Base-by-base conservation (phyloP, 345 rosid species). In the Adansonia digitata region DNA sequence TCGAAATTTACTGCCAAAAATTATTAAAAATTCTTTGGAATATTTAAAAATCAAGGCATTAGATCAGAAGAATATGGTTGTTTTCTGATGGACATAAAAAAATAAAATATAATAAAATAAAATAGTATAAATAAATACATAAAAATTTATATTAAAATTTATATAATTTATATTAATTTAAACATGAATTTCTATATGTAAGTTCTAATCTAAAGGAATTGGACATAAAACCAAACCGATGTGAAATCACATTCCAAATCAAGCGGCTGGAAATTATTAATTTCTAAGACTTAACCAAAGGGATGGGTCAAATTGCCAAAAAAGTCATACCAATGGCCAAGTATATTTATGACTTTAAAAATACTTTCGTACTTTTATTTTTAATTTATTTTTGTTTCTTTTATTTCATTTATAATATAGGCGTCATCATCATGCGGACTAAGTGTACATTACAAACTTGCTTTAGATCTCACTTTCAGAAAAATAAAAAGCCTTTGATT, bases 221-320 rank as follows among this genome's bases (percentile, higher is more conserved):
- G 46, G 59, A 72, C 81, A 72, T 45, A 51, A 72, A 69, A 43
- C 78, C 61, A 72, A n/a, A 73, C 43, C 35, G 4, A n/a, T 15
- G 59, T 18, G 29, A 63, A 52, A 39, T 45, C 48, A 31, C 48
- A 35, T 63, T 68, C 77, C 14, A 39, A 69, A 78, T 82, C 81
- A 40, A 43, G 79, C 52, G 84, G 79, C 52, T 66, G 51, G 52
- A 5, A 72, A 22, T 61, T 39, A 24, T 22, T 66, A 35, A 1
- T 20, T 22, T 42, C 22, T 15, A 20, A 5, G 20, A 37, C 10
- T 31, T 15, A 22, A 24, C 3, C 52, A 39, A n/a, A 20, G 3
- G 17, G 24, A 62, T 45, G 24, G 37, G 64, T 79, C 71, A 69
- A 72, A 42, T 5, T 12, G 27, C 34, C 22, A 34, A 75, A 78